phyloP scores from a whole-genome alignment of 306 rosid genomes.

The Fragaria vesca region DNA sequence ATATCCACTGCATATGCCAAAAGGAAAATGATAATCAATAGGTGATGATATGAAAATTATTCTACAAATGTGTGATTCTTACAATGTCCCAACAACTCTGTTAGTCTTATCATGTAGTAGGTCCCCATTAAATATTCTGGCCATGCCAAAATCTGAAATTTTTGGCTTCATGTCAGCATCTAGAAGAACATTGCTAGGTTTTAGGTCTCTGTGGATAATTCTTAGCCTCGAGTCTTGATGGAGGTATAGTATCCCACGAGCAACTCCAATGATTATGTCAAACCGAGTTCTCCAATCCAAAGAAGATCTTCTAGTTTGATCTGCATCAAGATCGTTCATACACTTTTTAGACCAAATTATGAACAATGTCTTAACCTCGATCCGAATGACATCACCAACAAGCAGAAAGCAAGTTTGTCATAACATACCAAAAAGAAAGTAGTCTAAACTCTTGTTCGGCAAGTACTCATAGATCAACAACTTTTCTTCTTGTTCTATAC shows the following conservation, averaged over 20 bases:
- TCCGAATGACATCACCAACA: no score
- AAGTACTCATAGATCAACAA: not conserved
- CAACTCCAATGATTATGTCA: conserved; percentile 40
- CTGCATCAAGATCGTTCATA: conserved; percentile 11
- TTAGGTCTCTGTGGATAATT: conserved; percentile 58
- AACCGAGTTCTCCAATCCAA: conserved; percentile 48
- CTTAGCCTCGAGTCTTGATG: conserved; percentile 57
- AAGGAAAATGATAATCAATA: not conserved
- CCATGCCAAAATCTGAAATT: conserved; percentile 70
- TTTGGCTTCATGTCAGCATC: conserved; percentile 52
- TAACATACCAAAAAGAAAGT: not conserved
- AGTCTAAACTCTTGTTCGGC: not conserved
- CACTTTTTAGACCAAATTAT: no score
- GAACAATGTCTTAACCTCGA: no score
- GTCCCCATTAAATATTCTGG: conserved; percentile 49
- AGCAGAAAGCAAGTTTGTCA: no score
- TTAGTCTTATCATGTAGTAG: conserved; percentile 47
- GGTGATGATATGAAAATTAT: not conserved
- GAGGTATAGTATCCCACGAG: conserved; percentile 58
- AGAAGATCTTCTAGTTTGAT: conserved; percentile 26
- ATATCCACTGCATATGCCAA: conserved; percentile 38
- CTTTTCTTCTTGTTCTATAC: not conserved
- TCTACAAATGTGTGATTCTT: conserved; percentile 20
- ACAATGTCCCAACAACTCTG: conserved; percentile 59
- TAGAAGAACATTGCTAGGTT: conserved; percentile 52